Percentiles rank a stretch among this genome's conserved stretches.
Conservation (phyloP, 139 green algal species). For the Chlamydomonas schloesseri region DNA sequence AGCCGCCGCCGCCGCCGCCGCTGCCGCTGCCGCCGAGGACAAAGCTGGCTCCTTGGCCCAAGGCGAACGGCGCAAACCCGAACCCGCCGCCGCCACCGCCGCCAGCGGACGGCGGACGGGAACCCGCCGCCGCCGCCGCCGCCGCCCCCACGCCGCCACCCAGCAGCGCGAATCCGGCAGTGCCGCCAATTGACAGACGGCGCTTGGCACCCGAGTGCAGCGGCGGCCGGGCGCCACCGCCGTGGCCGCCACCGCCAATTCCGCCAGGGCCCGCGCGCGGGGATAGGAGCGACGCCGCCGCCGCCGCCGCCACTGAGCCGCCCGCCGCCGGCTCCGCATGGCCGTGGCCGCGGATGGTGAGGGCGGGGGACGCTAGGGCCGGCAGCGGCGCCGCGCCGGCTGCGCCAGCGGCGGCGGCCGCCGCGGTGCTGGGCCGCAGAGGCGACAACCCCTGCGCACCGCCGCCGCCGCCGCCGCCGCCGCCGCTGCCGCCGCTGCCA, state of each 20-base stretch:
- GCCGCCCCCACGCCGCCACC: not conserved
- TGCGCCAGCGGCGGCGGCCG: too few relatives aligned
- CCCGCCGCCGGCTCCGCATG: not conserved
- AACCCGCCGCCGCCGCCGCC: not conserved
- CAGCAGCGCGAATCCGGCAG: not conserved
- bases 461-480: too few relatives aligned
- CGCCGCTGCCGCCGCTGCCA: too few relatives aligned
- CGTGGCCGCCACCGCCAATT: not conserved
- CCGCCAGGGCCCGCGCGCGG: too few relatives aligned
- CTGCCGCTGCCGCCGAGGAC: too few relatives aligned
- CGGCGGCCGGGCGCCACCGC: not conserved
- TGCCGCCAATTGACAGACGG: not conserved
- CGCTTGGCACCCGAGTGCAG: conserved; percentile 3
- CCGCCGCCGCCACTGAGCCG: too few relatives aligned
- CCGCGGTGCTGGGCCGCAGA: not conserved
- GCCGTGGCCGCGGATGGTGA: too few relatives aligned
- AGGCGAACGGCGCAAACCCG: too few relatives aligned
- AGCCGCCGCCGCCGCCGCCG: not conserved
- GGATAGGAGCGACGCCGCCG: not conserved
- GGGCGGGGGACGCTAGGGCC: too few relatives aligned
- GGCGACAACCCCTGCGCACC: too few relatives aligned
- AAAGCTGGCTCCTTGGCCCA: too few relatives aligned
- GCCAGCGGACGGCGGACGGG: not conserved
- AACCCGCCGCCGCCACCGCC: not conserved
- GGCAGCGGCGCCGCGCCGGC: not conserved